Evolutionary conservation across 2,329 filamentous ascomycete genomes (phyloP), one percentile per base, ranked within the genome.

Genomic region (Pseudogymnoascus sp.): DNA sequence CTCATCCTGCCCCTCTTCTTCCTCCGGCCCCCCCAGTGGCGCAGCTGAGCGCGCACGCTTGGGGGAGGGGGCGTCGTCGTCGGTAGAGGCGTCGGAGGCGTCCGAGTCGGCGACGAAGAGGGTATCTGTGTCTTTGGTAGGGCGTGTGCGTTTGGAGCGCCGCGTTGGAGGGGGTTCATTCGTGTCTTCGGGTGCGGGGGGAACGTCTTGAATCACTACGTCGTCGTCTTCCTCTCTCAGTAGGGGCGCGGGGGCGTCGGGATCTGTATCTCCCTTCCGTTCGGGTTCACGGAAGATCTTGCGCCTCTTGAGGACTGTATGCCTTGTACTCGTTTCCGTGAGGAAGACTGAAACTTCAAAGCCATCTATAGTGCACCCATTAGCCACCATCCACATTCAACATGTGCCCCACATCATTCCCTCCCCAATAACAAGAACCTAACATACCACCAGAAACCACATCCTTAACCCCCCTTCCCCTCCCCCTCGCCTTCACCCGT

Each of bases 291-390:
- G 81, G 68, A 92, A 92, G 17, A 85, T 82, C 76, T 96, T 97
- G 70, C 90, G 87, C 75, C 95, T 96, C 63, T 87, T 89, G 64
- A 97, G 82, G 38, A 99, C 79, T 35, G 91, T 90, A 78, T 97
- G 95, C 13, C 92, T 86, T 2, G 89, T 93, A 61, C 85, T 87
- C 7, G 89, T 89, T 74, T 96, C 91, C 53, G 90, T 96, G 68
- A 99, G 80, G 77, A 97, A 97, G 67, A 99, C 89, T 38, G 92
- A 90, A 13, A 97, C 91, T 73, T 97, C 92, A 72, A 97, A 99
- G 69, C 96, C 93, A 75, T 97, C 93, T 95, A 65, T 61, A 33
- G 15, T 17, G 31, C 17, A 61, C 35, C 26, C 17, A 31, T 38
- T 53, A 23, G 13, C 31, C 7, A 23, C 17, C 17, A 53, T 26